These are phyloP conservation scores for Yamadazyma scolyti DNA, from an alignment of 805 yeast genomes.

Conservation along the genomic window DNA sequence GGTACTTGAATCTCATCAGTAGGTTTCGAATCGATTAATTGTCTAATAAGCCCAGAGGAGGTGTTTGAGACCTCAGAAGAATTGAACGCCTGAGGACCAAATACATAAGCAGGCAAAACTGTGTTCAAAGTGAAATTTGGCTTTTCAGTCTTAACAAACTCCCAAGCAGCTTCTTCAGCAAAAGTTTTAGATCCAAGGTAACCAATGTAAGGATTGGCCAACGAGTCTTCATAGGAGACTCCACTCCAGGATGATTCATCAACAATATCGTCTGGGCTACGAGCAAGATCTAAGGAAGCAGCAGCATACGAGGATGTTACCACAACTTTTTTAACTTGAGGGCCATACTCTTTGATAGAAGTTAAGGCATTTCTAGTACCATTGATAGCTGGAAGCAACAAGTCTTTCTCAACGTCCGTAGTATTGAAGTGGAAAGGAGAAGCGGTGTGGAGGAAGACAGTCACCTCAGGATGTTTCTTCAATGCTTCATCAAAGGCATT, in stretches of 20 bases:
- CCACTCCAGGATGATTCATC: conserved; percentile 44
- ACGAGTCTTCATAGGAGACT: conserved; percentile 46
- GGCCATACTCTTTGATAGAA: conserved; percentile 43
- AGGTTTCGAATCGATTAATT: conserved; percentile 28
- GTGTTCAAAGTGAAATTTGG: conserved; percentile 42
- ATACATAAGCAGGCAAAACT: conserved; percentile 54
- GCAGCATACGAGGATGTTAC: conserved; percentile 56
- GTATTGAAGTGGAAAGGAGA: conserved; percentile 51
- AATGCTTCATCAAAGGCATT: conserved; percentile 46
- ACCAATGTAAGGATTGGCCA: conserved; percentile 37
- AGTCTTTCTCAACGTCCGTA: conserved; percentile 44
- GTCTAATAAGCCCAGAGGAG: conserved; percentile 39
- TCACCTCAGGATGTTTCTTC: conserved; percentile 46
- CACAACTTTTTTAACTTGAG: conserved; percentile 41
- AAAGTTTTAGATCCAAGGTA: conserved; percentile 57
- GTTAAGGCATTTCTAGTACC: conserved; percentile 53
- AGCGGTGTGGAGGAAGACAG: conserved; percentile 58
- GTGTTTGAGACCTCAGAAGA: conserved; percentile 27
- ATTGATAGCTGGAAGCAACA: conserved; percentile 52
- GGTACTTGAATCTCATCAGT: conserved; percentile 21
- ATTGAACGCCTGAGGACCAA: conserved; percentile 54
- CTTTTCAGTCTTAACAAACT: conserved; percentile 28
- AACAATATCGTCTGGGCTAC: conserved; percentile 15
- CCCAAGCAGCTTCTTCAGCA: conserved; percentile 64
- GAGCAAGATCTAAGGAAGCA: conserved; percentile 20